Conservation (phyloP, 371 early-diverging fungal species). For the Entomophthora muscae region DNA sequence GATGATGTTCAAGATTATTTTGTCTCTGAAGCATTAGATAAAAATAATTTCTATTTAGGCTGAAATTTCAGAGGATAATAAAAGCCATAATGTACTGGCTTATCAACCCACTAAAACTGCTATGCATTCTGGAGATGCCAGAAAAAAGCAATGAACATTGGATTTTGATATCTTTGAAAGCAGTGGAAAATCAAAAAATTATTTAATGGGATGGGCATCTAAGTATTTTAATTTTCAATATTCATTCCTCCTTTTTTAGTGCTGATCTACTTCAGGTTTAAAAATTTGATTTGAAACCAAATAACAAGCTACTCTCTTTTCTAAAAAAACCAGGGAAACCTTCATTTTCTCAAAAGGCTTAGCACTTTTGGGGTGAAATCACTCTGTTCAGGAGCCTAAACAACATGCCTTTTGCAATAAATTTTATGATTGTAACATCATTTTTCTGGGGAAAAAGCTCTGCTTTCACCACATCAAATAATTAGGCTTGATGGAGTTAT, state of each 20-base stretch:
- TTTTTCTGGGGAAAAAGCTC: constrained; percentile 53
- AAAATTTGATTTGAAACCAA: constrained; percentile 60
- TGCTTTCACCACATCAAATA: constrained; percentile 73
- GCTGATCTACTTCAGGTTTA: constrained; percentile 73
- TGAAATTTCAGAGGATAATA: constrained; percentile 21
- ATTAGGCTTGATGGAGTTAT: constrained; percentile 9
- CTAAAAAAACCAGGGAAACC: constrained; percentile 74
- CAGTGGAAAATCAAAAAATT: constrained; percentile 79
- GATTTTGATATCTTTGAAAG: constrained; percentile 68
- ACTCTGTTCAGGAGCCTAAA: constrained; percentile 76
- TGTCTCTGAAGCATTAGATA: too few relatives aligned
- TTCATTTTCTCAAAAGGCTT: background rate
- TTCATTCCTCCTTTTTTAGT: constrained; percentile 16
- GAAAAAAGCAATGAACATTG: constrained; percentile 66
- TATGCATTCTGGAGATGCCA: constrained; percentile 65
- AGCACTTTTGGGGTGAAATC: constrained; percentile 42
- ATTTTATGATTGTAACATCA: constrained; percentile 81
- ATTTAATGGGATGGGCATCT: too few relatives aligned
- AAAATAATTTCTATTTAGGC: background rate
- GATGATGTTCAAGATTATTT: constrained; percentile 1
- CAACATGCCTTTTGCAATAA: constrained; percentile 48
- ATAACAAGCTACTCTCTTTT: constrained; percentile 82
- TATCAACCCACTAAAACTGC: constrained; percentile 67
- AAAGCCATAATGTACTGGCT: constrained; percentile 65
- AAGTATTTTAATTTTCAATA: constrained; percentile 25